Conservation (phyloP, 176 grass and related monocot genomes). For the bread wheat (Triticum aestivum) region DNA sequence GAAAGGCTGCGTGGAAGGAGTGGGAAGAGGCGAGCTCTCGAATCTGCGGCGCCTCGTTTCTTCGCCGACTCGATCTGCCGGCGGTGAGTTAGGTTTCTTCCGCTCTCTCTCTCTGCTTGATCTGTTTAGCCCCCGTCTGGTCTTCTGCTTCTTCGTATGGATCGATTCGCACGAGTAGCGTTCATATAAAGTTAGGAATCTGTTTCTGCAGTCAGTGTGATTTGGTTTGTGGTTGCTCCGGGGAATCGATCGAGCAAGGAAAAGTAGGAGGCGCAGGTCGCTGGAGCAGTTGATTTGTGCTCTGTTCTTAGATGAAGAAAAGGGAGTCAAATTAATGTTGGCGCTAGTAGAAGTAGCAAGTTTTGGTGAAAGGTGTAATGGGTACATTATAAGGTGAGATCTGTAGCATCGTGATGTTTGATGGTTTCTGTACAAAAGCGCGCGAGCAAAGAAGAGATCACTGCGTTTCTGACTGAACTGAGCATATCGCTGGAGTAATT, state of each 20-base stretch:
- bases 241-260: neutral
- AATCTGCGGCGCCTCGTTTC: neutral
- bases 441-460: no score
- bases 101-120: neutral
- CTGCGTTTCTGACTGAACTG: no score
- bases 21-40: neutral
- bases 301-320: neutral
- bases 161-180: neutral
- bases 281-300: neutral
- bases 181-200: neutral
- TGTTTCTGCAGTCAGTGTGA: no score
- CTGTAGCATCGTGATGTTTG: neutral
- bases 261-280: neutral
- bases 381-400: neutral
- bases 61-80: neutral
- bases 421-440: neutral
- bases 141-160: neutral
- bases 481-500: no score
- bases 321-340: neutral
- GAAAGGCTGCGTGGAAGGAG: neutral
- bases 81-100: constrained; percentile 17
- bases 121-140: neutral
- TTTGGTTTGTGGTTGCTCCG: neutral
- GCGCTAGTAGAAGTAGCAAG: neutral
- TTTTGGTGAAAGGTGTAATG: neutral